Evolutionary conservation across 306 rosid species (phyloP), one percentile per base, ranked within the genome.

Genomic region (Sindora glabra): DNA sequence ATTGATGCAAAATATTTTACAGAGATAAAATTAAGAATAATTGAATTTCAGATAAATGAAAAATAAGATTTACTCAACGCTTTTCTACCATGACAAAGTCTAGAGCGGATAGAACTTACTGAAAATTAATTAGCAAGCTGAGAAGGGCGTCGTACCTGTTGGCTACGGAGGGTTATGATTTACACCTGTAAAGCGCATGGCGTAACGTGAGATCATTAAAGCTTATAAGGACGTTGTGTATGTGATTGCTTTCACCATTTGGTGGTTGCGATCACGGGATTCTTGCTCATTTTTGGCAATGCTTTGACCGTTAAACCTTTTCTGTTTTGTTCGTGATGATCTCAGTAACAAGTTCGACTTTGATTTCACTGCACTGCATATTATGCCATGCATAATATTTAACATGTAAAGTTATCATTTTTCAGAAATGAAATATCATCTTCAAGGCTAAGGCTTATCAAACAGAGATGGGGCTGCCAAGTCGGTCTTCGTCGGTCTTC

Each of bases 191-290:
- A 77, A 68, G 79, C 48, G 45, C 24, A 46, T 51, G 25, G 10
- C 2, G 34, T 25, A 77, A 72, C 82, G 82, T 72, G 82, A 77
- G 34, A 15, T 52, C 17, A 14, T 9, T 50, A 68, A 76, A 67
- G 74, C 46, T 29, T 34, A 34, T 6, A 34, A 18, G 2, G 27
- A 27, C 5, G 25, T 16, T 44, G 19, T 8, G 63, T 62, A 37
- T 36, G 15, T 22, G 2, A 2, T 54, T 57, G 42, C 44, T 49
- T 72, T 65, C 17, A 5, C 23, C 46, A 51, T n/a, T 38, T 46
- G 40, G 34, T 6, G 34, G 34, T 29, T 29, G 34, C 8, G 34
- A 1, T 77, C 82, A 77, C 82, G 60, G 70, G 82, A 77, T 56
- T 26, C 39, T 60, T 76, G 74, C 70, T 27, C 53, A 40, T 39